Evolutionary conservation across 2,329 filamentous ascomycete species (phyloP).

Genomic region (Apiospora koreana): DNA sequence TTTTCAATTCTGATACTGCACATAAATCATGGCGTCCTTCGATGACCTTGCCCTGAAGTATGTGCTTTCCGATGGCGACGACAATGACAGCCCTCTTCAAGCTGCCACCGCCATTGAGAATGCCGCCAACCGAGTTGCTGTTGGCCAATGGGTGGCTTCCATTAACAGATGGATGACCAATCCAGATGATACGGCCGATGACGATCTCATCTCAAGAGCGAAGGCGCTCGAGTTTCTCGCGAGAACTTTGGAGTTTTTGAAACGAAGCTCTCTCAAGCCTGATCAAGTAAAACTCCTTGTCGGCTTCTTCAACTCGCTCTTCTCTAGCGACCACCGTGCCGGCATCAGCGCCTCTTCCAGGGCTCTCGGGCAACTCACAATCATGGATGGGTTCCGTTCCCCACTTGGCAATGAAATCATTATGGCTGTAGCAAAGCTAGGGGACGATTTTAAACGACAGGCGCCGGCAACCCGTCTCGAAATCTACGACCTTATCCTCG

Average conservation of each 20-base stretch:
- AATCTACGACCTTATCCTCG: constrained; percentile 50
- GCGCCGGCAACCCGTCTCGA: constrained; percentile 51
- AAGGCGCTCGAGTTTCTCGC: constrained; percentile 61
- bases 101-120: constrained; percentile 32
- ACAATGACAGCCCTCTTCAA: constrained; percentile 29
- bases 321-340: constrained; percentile 60
- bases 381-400: constrained; percentile 54
- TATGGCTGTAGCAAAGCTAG: constrained; percentile 48
- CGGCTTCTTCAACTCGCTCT: constrained; percentile 59
- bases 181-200: constrained; percentile 36
- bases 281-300: constrained; percentile 55
- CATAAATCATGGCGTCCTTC: constrained; percentile 45
- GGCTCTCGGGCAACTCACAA: constrained; percentile 50
- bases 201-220: constrained; percentile 52
- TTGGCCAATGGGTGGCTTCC: constrained; percentile 57
- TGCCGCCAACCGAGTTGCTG: constrained; percentile 39
- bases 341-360: constrained; percentile 56
- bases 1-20: not conserved
- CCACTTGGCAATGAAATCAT: constrained; percentile 51
- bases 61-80: constrained; percentile 52
- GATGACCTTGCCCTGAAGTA: constrained; percentile 55
- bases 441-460: constrained; percentile 59
- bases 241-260: constrained; percentile 51
- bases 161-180: constrained; percentile 55
- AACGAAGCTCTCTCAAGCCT: constrained; percentile 45